Percentiles rank a stretch among this genome's conserved stretches.
These are phyloP conservation scores for Saccharomyces hybrid DNA, from an alignment of 1,139 yeast genomes.

Conservation along the genomic window DNA sequence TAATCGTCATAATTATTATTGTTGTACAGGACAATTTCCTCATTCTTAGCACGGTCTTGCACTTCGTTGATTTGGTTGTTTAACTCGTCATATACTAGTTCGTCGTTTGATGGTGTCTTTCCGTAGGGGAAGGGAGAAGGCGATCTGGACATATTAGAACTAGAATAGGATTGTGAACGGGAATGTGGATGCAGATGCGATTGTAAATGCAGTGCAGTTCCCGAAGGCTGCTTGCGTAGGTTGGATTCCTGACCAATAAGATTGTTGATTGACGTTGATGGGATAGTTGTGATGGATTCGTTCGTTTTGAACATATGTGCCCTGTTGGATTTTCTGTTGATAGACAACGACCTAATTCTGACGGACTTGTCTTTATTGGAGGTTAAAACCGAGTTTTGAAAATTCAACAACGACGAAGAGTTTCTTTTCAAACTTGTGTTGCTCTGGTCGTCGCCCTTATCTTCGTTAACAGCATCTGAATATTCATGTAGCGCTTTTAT, in stretches of 20 bases:
- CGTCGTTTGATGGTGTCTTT: not conserved
- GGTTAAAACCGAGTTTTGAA: conserved; percentile 26
- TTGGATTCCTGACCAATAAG: not conserved
- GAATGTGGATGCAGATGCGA: not conserved
- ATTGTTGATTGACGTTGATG: not conserved
- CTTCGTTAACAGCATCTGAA: conserved; percentile 6
- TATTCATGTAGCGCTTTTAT: conserved; percentile 21
- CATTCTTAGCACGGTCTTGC: not conserved
- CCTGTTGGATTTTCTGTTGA: conserved; percentile 2
- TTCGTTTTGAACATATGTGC: conserved; percentile 5
- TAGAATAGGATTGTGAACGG: not conserved
- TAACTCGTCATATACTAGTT: not conserved
- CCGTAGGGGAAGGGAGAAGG: not conserved
- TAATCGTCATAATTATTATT: conserved; percentile 1
- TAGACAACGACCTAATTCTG: conserved; percentile 8
- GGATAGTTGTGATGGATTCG: conserved; percentile 1
- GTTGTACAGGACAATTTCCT: conserved; percentile 1
- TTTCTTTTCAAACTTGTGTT: conserved; percentile 24
- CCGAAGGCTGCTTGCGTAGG: not conserved
- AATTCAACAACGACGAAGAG: conserved; percentile 26
- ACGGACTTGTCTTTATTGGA: conserved; percentile 31
- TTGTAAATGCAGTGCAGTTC: not conserved
- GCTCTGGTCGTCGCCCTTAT: conserved; percentile 13
- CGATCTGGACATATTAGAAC: not conserved
- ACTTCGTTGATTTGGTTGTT: not conserved